These are phyloP conservation scores for Aspergillus tubingensis DNA, from an alignment of 2,329 filamentous ascomycete genomes.

Conservation along the genomic window DNA sequence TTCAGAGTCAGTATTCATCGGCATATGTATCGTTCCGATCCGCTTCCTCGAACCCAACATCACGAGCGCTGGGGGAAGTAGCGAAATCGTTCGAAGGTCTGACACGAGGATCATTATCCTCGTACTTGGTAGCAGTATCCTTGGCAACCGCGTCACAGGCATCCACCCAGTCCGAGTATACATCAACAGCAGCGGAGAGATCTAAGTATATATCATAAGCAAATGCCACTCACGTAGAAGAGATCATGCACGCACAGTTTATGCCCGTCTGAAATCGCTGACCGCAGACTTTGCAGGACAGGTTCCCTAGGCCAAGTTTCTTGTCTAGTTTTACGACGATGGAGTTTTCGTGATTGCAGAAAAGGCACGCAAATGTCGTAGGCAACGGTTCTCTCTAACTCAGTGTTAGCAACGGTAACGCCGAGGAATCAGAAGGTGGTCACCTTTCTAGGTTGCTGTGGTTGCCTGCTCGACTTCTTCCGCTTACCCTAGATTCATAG, in stretches of 20 bases:
- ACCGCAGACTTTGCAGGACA: slow-evolving; percentile 90
- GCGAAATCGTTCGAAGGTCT: slow-evolving; percentile 21
- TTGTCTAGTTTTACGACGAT: slow-evolving; percentile 91
- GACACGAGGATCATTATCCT: slow-evolving; percentile 23
- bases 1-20: slow-evolving; percentile 33
- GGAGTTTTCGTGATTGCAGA: slow-evolving; percentile 96
- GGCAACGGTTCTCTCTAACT: slow-evolving; percentile 49
- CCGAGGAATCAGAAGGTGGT: slow-evolving; percentile 15
- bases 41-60: slow-evolving; percentile 18
- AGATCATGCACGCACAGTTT: slow-evolving; percentile 68
- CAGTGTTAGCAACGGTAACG: slow-evolving; percentile 13
- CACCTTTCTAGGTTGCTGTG: slow-evolving; percentile 80
- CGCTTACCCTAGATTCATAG: slow-evolving; percentile 72
- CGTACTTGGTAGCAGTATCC: slow-evolving; percentile 50
- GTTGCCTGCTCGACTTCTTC: slow-evolving; percentile 81
- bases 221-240: background rate
- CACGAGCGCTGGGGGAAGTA: slow-evolving; percentile 22
- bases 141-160: slow-evolving; percentile 77
- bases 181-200: slow-evolving; percentile 86
- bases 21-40: slow-evolving; percentile 24
- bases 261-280: slow-evolving; percentile 91
- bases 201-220: slow-evolving; percentile 54
- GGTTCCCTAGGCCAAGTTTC: slow-evolving; percentile 80
- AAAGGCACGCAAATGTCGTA: slow-evolving; percentile 91
- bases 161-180: slow-evolving; percentile 98